Evolutionary conservation across 345 rosid genomes (phyloP).

Genomic region (Bruguiera sexangula): DNA sequence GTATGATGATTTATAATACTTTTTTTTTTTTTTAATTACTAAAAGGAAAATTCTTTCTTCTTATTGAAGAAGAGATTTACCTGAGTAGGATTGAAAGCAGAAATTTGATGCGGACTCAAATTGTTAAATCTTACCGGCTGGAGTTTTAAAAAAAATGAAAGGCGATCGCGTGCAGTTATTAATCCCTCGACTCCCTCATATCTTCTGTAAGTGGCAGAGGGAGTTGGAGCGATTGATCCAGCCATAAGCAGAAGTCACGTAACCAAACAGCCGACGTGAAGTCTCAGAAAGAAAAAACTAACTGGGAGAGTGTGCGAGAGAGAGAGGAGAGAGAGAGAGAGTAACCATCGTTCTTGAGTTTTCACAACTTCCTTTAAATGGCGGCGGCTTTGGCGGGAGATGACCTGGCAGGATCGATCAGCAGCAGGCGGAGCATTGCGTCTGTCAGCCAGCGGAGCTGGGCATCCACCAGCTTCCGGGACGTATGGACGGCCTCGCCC

Average conservation of each 20-base stretch:
- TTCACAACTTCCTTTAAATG: not conserved
- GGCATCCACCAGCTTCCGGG: constrained; percentile 50
- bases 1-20: no score
- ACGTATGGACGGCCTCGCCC: constrained; percentile 37
- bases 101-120: no score
- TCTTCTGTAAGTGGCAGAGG: no score
- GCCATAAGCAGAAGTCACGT: not conserved
- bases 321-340: not conserved
- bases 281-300: not conserved
- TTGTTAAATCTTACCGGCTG: no score
- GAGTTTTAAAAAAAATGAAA: no score
- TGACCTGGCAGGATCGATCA: constrained; percentile 51
- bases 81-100: no score
- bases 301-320: not conserved
- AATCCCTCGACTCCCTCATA: no score
- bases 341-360: not conserved
- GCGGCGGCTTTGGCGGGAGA: constrained; percentile 48
- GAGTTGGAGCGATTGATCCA: no score
- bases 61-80: no score
- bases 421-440: constrained; percentile 46
- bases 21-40: no score
- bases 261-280: not conserved
- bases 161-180: no score
- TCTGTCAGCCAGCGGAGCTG: constrained; percentile 49
- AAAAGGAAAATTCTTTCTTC: no score